Percentiles rank a stretch among this genome's conserved stretches.
Conservation (phyloP, 495 filamentous ascomycete species). For the Pseudotulostoma volvatum region DNA sequence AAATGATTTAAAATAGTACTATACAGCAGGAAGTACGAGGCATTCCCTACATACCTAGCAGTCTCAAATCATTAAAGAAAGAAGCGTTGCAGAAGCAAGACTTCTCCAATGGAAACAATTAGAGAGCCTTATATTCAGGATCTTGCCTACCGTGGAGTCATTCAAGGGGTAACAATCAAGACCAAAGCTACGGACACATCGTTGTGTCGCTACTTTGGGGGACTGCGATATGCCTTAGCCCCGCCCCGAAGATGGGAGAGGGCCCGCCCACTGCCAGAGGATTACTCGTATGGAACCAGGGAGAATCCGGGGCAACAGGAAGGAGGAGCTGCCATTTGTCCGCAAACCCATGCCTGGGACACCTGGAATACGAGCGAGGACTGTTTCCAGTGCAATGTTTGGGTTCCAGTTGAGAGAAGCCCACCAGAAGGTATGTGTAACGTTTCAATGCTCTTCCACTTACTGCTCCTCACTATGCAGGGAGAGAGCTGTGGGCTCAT, state of each 20-base stretch:
- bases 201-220: slow-evolving; percentile 28
- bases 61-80: too few relatives aligned
- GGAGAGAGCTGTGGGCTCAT: too few relatives aligned
- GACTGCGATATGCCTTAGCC: slow-evolving; percentile 26
- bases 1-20: too few relatives aligned
- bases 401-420: slow-evolving; percentile 20
- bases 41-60: too few relatives aligned
- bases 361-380: slow-evolving; percentile 20
- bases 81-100: too few relatives aligned
- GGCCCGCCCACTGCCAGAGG: slow-evolving; percentile 15
- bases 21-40: too few relatives aligned
- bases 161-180: slow-evolving; percentile 22
- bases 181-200: slow-evolving; percentile 7
- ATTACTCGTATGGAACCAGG: slow-evolving; percentile 22
- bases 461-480: too few relatives aligned
- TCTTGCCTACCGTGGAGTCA: slow-evolving; percentile 14
- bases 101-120: neutral
- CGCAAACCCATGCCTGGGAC: slow-evolving; percentile 14
- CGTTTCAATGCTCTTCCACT: neutral
- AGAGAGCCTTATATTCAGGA: neutral
- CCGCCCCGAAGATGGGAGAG: slow-evolving; percentile 23
- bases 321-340: slow-evolving; percentile 18
- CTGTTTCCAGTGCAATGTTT: slow-evolving; percentile 30
- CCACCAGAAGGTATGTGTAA: slow-evolving; percentile 15
- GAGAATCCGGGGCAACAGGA: slow-evolving; percentile 15